phyloP scores from a whole-genome alignment of 1,284 basidiomycete genomes.

The Moesziomyces parantarcticus region DNA sequence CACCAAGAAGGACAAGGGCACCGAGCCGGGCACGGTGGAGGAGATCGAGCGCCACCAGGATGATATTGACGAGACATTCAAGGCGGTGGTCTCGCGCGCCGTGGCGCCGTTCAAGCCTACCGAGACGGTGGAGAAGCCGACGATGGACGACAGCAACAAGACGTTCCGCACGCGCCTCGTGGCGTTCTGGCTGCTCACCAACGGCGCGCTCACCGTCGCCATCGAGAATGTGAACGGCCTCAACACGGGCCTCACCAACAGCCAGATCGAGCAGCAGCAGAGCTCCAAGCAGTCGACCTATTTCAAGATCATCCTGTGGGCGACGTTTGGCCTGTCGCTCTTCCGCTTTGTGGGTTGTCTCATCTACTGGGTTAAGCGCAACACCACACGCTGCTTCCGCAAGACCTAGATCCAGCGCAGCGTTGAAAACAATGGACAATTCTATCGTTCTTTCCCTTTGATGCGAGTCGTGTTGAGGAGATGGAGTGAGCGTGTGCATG shows the following conservation, averaged over 20 bases:
- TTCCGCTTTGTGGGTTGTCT: conserved; percentile 76
- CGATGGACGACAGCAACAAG: conserved; percentile 72
- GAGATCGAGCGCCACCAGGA: conserved; percentile 74
- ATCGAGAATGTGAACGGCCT: conserved; percentile 87
- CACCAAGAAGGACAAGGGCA: conserved; percentile 76
- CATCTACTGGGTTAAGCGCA: conserved; percentile 62
- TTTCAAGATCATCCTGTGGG: conserved; percentile 81
- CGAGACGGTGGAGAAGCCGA: conserved; percentile 81
- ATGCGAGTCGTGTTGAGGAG: no score
- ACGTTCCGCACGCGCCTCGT: conserved; percentile 68
- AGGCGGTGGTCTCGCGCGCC: conserved; percentile 90
- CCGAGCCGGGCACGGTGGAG: conserved; percentile 76
- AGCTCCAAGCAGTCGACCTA: conserved; percentile 61
- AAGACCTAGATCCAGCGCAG: conserved; percentile 33
- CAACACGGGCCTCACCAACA: conserved; percentile 65
- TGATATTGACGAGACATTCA: conserved; percentile 92
- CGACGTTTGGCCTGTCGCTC: conserved; percentile 83
- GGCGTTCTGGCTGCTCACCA: conserved; percentile 66
- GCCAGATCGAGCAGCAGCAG: conserved; percentile 71
- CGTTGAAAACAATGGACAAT: conserved; percentile 6
- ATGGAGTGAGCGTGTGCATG: no score
- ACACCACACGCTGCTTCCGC: conserved; percentile 60
- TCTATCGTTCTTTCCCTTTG: background rate
- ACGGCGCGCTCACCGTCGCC: conserved; percentile 76
- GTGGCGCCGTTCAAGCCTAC: conserved; percentile 81